Base-by-base conservation (phyloP, 805 yeast species). In the Yamadazyma akitaensis region DNA sequence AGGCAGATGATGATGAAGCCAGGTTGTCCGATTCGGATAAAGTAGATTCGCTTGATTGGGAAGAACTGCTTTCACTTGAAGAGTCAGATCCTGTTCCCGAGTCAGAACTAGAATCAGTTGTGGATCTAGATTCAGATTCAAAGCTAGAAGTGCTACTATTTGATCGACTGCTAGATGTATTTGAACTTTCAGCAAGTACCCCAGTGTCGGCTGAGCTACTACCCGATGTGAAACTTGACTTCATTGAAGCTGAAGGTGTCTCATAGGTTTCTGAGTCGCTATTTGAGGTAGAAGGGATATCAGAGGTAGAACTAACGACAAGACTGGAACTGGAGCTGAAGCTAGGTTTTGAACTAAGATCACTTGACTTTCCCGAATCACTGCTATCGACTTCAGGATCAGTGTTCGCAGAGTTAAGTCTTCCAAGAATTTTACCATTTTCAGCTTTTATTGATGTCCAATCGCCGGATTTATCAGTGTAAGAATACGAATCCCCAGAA, bases 341-440 rank as follows among this genome's bases (percentile, higher is more conserved):
- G 14, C 16, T 21, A 17, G 45, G 14, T 8, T 5, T 13, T n/a
- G 38, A 13, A 41, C 28, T 9, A 12, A 38, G 18, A 30, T 32
- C 37, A 33, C 13, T n/a, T 17, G 45, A 32, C 5, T 24, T 12
- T 14, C 5, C 36, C 12, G 25, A n/a, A n/a, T 28, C 21, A 33
- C 58, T 36, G 8, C 55, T 39, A 18, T 50, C 56, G 19, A 54
- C 65, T 43, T 63, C 67, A 24, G 51, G 44, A 17, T 63, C 66
- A 28, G 70, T 57, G 10, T 56, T 52, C 14, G 56, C 59, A 53
- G 65, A 16, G 12, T 75, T 82, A 35, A 63, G 57, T 65, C 87
- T 76, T 18, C 88, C 89, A 48, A 80, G 73, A 32, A 88, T 75
- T 40, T 67, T 58, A 51, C 89, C 89, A 57, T 70, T 75, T n/a